Evolutionary conservation across 768 basidiomycete species (phyloP), one percentile per base, ranked within the genome.

Genomic region (Boletellus emodensis): DNA sequence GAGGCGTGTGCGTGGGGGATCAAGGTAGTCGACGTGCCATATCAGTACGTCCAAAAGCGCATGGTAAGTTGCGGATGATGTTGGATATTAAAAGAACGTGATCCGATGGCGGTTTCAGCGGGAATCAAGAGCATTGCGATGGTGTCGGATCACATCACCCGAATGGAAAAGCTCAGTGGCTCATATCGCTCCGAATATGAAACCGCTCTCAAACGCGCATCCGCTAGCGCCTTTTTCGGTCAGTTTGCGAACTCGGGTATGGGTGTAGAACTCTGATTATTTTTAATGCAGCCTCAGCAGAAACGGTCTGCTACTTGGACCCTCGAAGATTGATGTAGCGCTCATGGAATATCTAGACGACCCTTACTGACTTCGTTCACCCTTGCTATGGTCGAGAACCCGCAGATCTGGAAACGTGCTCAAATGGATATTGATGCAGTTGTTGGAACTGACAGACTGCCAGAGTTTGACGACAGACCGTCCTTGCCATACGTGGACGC

Each of bases 1-100:
- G 17, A 32, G 13, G 56, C 47, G 1, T 9, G 15, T 15, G 18
- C 37, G 13, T 20, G 12, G 45, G 38, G 33, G 33, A 26, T 17
- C 13, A 41, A n/a, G 34, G 30, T 39, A 49, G 48, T 30, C 49
- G 58, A 61, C n/a, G 44, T 13, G 17, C 70, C 69, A 4, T 66
- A 62, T 47, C 60, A 58, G 6, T 57, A 51, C 42, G 61, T 60
- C 10, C 55, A 66, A 58, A 36, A 53, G 43, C 48, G 63, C 28
- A 67, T 71, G 53, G 71, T 68, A 48, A 13, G 43, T 26, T 6
- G 32, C 22, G 9, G 17, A 28, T 24, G 13, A 18, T 5, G 20
- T 0, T 3, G 6, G 30, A 32, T 26, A 24, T 45, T 3, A 24
- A 20, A 10, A 13, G 11, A 15, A 10, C 24, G 15, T 13, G 2